These are phyloP conservation scores for Nicotiana knightiana DNA, from an alignment of 257 asterid genomes.

Conservation along the genomic window DNA sequence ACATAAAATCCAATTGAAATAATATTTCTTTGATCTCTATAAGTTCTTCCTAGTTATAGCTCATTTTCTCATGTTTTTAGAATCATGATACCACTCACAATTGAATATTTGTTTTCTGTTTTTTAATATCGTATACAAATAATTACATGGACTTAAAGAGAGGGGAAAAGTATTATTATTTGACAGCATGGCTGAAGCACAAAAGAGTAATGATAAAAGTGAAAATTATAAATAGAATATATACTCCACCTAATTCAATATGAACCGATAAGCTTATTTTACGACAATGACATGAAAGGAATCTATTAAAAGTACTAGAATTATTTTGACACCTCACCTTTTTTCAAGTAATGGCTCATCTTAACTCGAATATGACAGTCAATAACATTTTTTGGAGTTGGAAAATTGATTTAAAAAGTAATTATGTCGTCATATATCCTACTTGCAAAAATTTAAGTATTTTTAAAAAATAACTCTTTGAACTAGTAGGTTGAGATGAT, in stretches of 20 bases:
- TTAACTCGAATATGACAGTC: neutral
- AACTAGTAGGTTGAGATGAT: too few relatives aligned
- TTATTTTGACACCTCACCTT: constrained; percentile 10
- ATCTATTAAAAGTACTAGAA: neutral
- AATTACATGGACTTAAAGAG: too few relatives aligned
- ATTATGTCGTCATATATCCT: neutral
- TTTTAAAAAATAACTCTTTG: too few relatives aligned
- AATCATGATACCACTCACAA: neutral
- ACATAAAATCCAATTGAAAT: too few relatives aligned
- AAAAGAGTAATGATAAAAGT: neutral
- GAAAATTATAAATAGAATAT: constrained; percentile 7
- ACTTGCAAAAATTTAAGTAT: neutral
- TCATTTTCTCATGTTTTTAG: neutral
- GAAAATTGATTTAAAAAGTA: neutral
- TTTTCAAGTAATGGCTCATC: neutral
- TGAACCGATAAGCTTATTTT: neutral
- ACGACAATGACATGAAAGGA: constrained; percentile 7
- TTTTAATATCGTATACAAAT: too few relatives aligned
- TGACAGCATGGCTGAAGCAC: neutral
- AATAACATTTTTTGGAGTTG: neutral
- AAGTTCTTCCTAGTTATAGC: too few relatives aligned
- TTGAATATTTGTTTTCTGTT: neutral
- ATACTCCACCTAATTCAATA: neutral
- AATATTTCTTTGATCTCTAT: too few relatives aligned
- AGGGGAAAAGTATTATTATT: neutral